Evolutionary conservation across 495 filamentous ascomycete genomes (phyloP).

Genomic region (Massariosphaeria phaeospora): DNA sequence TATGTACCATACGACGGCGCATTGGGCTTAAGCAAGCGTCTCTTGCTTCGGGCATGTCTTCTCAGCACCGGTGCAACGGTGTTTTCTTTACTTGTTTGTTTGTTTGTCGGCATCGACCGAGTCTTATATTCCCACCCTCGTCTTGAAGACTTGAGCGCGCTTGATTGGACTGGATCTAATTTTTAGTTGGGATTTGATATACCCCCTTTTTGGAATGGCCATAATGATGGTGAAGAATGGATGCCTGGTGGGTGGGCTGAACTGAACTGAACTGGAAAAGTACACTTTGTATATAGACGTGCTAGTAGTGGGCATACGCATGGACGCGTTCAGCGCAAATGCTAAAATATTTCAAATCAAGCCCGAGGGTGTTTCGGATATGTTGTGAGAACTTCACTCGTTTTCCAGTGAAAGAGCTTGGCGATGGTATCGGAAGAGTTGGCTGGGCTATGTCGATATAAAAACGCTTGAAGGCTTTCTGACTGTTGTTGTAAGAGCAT

Average conservation of each 20-base stretch:
- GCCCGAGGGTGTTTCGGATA: too few species aligned
- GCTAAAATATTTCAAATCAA: too few species aligned
- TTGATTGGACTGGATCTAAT: slow-evolving; percentile 14
- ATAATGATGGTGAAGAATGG: not conserved
- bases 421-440: too few species aligned
- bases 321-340: too few species aligned
- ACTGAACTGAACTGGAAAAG: not conserved
- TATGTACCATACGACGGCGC: slow-evolving; percentile 3
- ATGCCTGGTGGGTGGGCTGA: not conserved
- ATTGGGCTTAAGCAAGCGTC: not conserved
- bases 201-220: not conserved
- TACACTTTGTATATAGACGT: not conserved
- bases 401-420: too few species aligned
- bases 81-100: not conserved
- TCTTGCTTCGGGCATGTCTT: not conserved
- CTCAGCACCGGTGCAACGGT: not conserved
- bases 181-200: slow-evolving; percentile 3
- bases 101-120: not conserved
- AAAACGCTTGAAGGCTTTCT: too few species aligned
- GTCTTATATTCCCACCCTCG: too few species aligned
- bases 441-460: too few species aligned
- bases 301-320: not conserved
- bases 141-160: slow-evolving; percentile 1
- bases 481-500: too few species aligned
- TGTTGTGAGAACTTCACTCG: too few species aligned